Evolutionary conservation across 768 basidiomycete species (phyloP).

Genomic region (Lactifluus pinguis): DNA sequence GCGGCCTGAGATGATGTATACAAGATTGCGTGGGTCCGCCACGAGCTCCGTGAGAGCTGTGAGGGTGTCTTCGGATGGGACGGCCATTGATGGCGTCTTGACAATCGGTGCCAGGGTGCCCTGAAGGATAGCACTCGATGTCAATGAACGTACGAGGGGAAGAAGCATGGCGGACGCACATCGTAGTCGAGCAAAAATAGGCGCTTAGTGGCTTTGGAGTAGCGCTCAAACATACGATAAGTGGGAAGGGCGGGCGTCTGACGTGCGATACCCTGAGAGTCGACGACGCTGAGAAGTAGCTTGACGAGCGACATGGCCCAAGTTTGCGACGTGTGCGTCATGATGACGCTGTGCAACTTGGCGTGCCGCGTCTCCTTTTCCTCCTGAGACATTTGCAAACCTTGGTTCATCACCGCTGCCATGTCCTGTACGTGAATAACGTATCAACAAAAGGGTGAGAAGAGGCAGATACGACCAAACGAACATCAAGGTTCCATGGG

Average conservation of each 20-base stretch:
- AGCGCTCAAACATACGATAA: slow-evolving; percentile 46
- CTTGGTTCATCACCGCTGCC: slow-evolving; percentile 82
- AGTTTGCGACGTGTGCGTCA: slow-evolving; percentile 87
- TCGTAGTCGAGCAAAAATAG: slow-evolving; percentile 96
- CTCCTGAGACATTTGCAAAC: slow-evolving; percentile 66
- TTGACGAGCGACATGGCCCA: slow-evolving; percentile 90
- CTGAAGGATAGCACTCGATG: slow-evolving; percentile 29
- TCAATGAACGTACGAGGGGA: not conserved
- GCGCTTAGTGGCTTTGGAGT: slow-evolving; percentile 67
- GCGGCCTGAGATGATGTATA: slow-evolving; percentile 96
- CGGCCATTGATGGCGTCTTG: slow-evolving; percentile 81
- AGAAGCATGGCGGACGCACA: slow-evolving; percentile 36
- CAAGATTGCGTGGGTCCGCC: slow-evolving; percentile 78
- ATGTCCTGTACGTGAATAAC: slow-evolving; percentile 48
- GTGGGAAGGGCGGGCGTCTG: slow-evolving; percentile 77
- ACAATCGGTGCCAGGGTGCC: slow-evolving; percentile 97
- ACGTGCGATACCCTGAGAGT: slow-evolving; percentile 67
- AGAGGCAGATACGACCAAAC: slow-evolving; percentile 23
- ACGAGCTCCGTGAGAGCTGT: slow-evolving; percentile 63
- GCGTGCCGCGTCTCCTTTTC: slow-evolving; percentile 73
- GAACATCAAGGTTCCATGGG: slow-evolving; percentile 88
- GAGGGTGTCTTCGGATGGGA: slow-evolving; percentile 68
- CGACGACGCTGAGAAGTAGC: slow-evolving; percentile 78
- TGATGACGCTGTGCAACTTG: slow-evolving; percentile 73
- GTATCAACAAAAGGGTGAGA: not conserved